Conservation (phyloP, 2,329 filamentous ascomycete genomes). For the Microsporum audouinii region DNA sequence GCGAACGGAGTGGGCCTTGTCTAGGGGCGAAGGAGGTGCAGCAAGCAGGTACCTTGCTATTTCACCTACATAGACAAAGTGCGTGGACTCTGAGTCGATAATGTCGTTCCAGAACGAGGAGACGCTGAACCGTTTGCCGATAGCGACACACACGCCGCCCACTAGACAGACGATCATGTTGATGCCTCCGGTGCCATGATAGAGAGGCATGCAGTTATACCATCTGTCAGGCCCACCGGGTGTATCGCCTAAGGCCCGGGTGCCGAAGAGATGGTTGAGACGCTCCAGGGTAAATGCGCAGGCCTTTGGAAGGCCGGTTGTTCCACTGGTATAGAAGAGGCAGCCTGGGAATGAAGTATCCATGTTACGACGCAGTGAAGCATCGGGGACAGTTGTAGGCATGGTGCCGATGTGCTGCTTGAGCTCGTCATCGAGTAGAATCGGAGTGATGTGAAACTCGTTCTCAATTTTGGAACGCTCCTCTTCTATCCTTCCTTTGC, state of each 20-base stretch:
- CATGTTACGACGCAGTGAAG: conserved; percentile 45
- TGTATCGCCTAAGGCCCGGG: conserved; percentile 25
- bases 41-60: conserved; percentile 63
- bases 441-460: conserved; percentile 48
- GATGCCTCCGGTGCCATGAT: conserved; percentile 63
- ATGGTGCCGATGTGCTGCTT: conserved; percentile 40
- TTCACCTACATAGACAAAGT: conserved; percentile 69
- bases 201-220: conserved; percentile 68
- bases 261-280: conserved; percentile 29
- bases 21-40: conserved; percentile 42
- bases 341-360: conserved; percentile 46
- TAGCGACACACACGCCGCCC: conserved; percentile 34
- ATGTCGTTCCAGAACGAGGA: conserved; percentile 62
- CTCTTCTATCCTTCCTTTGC: conserved; percentile 47
- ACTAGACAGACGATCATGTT: conserved; percentile 46
- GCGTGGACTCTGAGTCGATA: conserved; percentile 54
- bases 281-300: conserved; percentile 48
- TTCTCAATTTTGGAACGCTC: conserved; percentile 37
- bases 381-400: conserved; percentile 42
- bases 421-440: conserved; percentile 41
- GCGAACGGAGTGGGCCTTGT: conserved; percentile 36
- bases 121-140: conserved; percentile 48
- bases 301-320: conserved; percentile 64
- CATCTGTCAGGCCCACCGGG: conserved; percentile 44
- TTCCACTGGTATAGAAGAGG: conserved; percentile 65